Evolutionary conservation across 2,329 filamentous ascomycete genomes (phyloP).

Genomic region (Epicoccum sorghinum): DNA sequence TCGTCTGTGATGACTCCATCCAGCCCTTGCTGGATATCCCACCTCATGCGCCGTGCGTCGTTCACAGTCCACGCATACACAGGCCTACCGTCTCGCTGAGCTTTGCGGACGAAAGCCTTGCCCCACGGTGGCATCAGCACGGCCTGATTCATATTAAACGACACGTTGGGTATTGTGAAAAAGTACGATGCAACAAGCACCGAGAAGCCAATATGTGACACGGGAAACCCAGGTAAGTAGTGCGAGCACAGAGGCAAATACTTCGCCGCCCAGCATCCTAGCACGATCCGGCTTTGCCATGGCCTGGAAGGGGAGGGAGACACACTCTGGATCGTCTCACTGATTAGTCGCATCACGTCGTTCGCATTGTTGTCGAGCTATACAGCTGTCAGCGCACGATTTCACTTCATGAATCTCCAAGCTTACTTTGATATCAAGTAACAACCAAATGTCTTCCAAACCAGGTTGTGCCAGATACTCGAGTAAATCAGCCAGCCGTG

Average conservation of each 20-base stretch:
- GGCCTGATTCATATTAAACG: conserved; percentile 78
- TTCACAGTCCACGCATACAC: conserved; percentile 91
- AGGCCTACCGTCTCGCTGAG: conserved; percentile 61
- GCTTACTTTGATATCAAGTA: conserved; percentile 85
- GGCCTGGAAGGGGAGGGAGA: conserved; percentile 51
- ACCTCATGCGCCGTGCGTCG: conserved; percentile 77
- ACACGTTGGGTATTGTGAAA: conserved; percentile 68
- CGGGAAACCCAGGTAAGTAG: conserved; percentile 67
- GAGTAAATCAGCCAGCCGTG: conserved; percentile 75
- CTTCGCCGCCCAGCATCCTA: conserved; percentile 82
- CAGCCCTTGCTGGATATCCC: conserved; percentile 69
- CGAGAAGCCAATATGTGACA: conserved; percentile 73
- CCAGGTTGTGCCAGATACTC: conserved; percentile 71
- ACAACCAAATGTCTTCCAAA: conserved; percentile 73
- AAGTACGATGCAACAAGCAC: conserved; percentile 73
- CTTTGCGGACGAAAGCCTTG: conserved; percentile 67
- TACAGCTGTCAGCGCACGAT: conserved; percentile 8
- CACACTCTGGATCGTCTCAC: conserved; percentile 65
- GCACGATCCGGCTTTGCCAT: conserved; percentile 76
- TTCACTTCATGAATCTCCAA: not conserved
- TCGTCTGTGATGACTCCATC: conserved; percentile 90
- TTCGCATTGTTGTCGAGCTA: conserved; percentile 73
- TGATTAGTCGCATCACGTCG: conserved; percentile 72
- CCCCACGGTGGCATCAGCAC: conserved; percentile 73
- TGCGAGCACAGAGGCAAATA: conserved; percentile 69